These are phyloP conservation scores for Fremontodendron californicum DNA, from an alignment of 345 rosid species.

Conservation along the genomic window DNA sequence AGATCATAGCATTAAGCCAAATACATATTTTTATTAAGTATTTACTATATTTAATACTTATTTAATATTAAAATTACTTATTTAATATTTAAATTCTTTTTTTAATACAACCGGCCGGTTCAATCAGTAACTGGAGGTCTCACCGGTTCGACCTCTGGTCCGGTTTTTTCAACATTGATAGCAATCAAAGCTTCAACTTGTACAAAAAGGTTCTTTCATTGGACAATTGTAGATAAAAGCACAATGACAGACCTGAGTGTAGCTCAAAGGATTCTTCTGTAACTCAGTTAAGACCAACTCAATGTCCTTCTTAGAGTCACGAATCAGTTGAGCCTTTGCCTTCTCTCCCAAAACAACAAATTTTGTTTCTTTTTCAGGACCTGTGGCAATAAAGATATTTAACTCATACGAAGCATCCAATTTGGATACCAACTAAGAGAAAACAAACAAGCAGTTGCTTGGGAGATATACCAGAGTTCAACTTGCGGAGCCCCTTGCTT, in stretches of 20 bases:
- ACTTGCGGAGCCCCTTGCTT: constrained; percentile 65
- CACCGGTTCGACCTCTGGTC: too few relatives aligned
- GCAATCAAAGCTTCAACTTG: too few relatives aligned
- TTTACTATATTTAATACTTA: too few relatives aligned
- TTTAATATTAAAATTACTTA: too few relatives aligned
- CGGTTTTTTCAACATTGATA: too few relatives aligned
- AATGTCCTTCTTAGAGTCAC: constrained; percentile 82
- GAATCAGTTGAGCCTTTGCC: constrained; percentile 72
- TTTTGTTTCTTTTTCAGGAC: constrained; percentile 80
- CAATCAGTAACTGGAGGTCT: too few relatives aligned
- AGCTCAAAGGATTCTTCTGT: constrained; percentile 87
- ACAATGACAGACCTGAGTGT: constrained; percentile 61
- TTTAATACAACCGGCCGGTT: too few relatives aligned
- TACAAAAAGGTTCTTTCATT: neutral
- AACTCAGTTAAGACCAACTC: constrained; percentile 59
- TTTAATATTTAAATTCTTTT: too few relatives aligned
- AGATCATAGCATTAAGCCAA: too few relatives aligned
- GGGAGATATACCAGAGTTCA: constrained; percentile 60
- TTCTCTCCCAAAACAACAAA: constrained; percentile 89
- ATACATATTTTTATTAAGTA: too few relatives aligned
- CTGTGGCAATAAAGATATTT: constrained; percentile 33
- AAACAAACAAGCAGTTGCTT: neutral
- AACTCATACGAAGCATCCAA: constrained; percentile 11
- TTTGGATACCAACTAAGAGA: neutral
- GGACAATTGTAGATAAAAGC: neutral